Percentiles rank a stretch among this genome's conserved stretches.
Evolutionary conservation across 2,329 filamentous ascomycete species (phyloP).

Genomic region (Colletotrichum navitas): DNA sequence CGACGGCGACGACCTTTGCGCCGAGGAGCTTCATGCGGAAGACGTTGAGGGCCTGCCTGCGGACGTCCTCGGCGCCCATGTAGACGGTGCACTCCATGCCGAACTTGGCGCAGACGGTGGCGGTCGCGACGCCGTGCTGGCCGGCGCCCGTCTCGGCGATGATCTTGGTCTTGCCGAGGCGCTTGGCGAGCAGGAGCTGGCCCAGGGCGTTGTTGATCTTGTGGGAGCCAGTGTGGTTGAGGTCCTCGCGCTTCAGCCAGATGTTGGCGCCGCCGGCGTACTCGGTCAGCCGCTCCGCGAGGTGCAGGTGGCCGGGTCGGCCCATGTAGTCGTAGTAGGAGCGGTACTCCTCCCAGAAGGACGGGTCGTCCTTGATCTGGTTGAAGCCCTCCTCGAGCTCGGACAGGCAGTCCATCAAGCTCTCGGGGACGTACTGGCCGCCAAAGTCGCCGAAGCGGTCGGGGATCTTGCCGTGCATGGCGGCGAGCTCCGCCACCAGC

Average conservation of each 20-base stretch:
- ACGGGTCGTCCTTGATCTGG: slow-evolving; percentile 84
- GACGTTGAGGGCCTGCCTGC: slow-evolving; percentile 95
- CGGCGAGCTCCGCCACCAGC: slow-evolving; percentile 86
- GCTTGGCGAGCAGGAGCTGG: slow-evolving; percentile 86
- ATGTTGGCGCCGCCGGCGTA: slow-evolving; percentile 93
- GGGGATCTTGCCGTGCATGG: slow-evolving; percentile 83
- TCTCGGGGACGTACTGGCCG: slow-evolving; percentile 97
- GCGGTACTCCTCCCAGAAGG: slow-evolving; percentile 97
- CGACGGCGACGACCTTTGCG: slow-evolving; percentile 91
- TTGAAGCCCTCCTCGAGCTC: slow-evolving; percentile 94
- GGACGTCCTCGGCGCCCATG: slow-evolving; percentile 98
- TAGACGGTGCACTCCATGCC: slow-evolving; percentile 98
- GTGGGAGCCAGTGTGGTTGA: slow-evolving; percentile 98
- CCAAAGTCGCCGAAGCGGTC: slow-evolving; percentile 95
- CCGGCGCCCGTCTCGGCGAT: slow-evolving; percentile 98
- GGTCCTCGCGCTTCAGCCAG: slow-evolving; percentile 97
- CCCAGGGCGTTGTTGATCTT: slow-evolving; percentile 99
- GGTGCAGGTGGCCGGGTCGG: slow-evolving; percentile 89
- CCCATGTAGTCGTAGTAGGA: slow-evolving; percentile 99
- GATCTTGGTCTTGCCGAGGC: slow-evolving; percentile 94
- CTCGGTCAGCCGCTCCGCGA: slow-evolving; percentile 89
- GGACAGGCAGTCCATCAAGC: slow-evolving; percentile 94
- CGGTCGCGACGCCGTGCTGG: slow-evolving; percentile 97
- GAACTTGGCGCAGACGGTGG: slow-evolving; percentile 97
- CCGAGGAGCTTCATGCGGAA: slow-evolving; percentile 98